phyloP scores from a whole-genome alignment of 306 rosid genomes.

The Sphenostylis stenocarpa region DNA sequence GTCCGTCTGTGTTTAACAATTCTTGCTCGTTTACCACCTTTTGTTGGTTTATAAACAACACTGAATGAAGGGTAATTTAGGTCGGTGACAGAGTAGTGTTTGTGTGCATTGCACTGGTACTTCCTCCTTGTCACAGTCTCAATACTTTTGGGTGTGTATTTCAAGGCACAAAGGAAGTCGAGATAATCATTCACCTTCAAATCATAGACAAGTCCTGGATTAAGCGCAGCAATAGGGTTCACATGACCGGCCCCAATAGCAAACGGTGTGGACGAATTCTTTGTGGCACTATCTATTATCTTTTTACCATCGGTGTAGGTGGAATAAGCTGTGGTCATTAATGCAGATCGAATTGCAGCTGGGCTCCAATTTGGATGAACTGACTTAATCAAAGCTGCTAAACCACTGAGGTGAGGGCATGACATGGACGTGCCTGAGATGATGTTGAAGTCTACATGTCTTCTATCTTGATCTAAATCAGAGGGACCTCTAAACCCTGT shows the following conservation, averaged over 20 bases:
- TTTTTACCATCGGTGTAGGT: slow-evolving; percentile 46
- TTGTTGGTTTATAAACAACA: background rate
- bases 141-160: slow-evolving; percentile 40
- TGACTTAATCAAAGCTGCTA: slow-evolving; percentile 64
- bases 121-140: background rate
- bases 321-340: slow-evolving; percentile 79
- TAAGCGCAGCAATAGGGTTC: slow-evolving; percentile 60
- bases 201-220: slow-evolving; percentile 86
- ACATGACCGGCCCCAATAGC: slow-evolving; percentile 81
- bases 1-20: background rate
- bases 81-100: background rate
- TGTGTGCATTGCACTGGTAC: background rate
- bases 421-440: slow-evolving; percentile 91
- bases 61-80: background rate
- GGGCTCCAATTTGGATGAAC: slow-evolving; percentile 82
- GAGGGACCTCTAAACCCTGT: slow-evolving; percentile 47
- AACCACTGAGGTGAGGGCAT: slow-evolving; percentile 86
- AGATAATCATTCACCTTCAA: slow-evolving; percentile 59
- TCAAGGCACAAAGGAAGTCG: slow-evolving; percentile 62
- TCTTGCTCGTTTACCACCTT: background rate
- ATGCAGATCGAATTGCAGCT: slow-evolving; percentile 70
- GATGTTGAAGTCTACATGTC: slow-evolving; percentile 80
- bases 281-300: slow-evolving; percentile 48
- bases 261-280: slow-evolving; percentile 63
- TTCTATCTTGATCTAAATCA: slow-evolving; percentile 29